Conservation (phyloP, 495 filamentous ascomycete species). For the Podospora appendiculata region DNA sequence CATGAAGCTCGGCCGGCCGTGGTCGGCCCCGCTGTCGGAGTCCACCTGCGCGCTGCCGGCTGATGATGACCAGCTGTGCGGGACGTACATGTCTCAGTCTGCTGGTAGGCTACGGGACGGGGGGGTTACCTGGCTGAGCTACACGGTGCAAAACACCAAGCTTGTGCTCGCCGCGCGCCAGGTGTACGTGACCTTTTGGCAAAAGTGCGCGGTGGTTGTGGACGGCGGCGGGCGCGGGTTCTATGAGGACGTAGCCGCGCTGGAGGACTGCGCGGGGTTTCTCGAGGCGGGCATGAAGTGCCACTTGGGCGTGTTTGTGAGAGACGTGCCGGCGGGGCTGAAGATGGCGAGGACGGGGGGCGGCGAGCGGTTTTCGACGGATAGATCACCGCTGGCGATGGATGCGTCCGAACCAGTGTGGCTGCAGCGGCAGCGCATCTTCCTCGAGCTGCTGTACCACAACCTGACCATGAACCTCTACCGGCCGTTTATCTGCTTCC, state of each 20-base stretch:
- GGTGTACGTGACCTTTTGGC: constrained; percentile 31
- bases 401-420: constrained; percentile 31
- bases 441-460: constrained; percentile 46
- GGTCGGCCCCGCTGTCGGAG: constrained; percentile 22
- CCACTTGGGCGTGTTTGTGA: constrained; percentile 26
- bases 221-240: constrained; percentile 6
- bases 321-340: constrained; percentile 30
- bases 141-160: constrained; percentile 29
- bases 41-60: constrained; percentile 33
- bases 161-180: constrained; percentile 30
- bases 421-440: constrained; percentile 43
- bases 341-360: constrained; percentile 26
- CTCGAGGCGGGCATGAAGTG: constrained; percentile 17
- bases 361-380: constrained; percentile 36
- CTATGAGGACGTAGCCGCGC: constrained; percentile 12
- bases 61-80: constrained; percentile 22
- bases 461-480: constrained; percentile 34
- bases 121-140: constrained; percentile 35
- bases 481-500: constrained; percentile 41
- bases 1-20: constrained; percentile 48
- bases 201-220: constrained; percentile 3
- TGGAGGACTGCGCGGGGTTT: constrained; percentile 20
- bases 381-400: constrained; percentile 26
- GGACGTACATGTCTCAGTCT: not conserved
- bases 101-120: constrained; percentile 2